These are phyloP conservation scores for Fusarium haematococcum DNA, from an alignment of 2,329 filamentous ascomycete genomes.

Conservation along the genomic window DNA sequence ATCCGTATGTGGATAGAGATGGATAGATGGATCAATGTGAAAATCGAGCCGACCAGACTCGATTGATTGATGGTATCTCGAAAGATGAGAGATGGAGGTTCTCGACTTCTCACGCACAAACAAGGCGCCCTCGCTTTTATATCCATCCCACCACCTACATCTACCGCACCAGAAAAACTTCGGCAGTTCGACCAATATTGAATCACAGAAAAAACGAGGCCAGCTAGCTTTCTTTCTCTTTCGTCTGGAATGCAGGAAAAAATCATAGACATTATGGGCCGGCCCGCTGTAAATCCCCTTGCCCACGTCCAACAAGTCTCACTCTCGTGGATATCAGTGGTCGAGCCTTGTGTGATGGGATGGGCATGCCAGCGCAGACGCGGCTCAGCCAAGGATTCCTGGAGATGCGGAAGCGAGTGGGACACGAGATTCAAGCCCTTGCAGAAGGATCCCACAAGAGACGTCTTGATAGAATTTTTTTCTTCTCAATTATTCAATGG, in stretches of 20 bases:
- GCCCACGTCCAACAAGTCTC: constrained; percentile 9
- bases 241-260: constrained; percentile 8
- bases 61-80: background rate
- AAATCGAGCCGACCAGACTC: background rate
- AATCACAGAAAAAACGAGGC: background rate
- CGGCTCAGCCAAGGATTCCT: constrained; percentile 14
- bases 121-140: background rate
- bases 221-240: background rate
- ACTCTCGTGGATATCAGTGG: constrained; percentile 23
- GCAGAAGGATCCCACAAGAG: constrained; percentile 14
- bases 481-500: background rate
- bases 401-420: constrained; percentile 10
- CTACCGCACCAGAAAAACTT: background rate
- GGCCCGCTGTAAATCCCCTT: constrained; percentile 19
- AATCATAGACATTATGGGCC: constrained; percentile 30
- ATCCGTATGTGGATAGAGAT: background rate
- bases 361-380: constrained; percentile 30
- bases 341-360: background rate
- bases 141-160: background rate
- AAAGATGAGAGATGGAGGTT: background rate
- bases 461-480: background rate
- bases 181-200: background rate
- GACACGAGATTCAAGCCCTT: constrained; percentile 16
- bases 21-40: background rate
- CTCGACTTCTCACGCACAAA: background rate